phyloP scores from a whole-genome alignment of 1,284 basidiomycete species.

The Ceratobasidium sp. region DNA sequence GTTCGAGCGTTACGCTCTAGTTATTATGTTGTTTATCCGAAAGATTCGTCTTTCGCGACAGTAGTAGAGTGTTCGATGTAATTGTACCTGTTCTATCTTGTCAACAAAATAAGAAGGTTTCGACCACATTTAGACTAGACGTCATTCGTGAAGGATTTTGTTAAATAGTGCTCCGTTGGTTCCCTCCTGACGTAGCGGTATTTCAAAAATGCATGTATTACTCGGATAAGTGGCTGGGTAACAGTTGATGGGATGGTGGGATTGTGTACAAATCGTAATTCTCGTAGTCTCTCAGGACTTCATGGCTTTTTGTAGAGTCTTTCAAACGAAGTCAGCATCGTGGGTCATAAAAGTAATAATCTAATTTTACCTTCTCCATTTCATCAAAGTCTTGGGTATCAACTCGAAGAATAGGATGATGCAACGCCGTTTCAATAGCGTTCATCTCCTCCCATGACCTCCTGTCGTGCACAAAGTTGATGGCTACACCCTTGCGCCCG shows the following conservation, averaged over 20 bases:
- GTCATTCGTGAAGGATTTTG: not conserved
- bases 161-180: not conserved
- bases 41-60: conserved; percentile 14
- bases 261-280: not conserved
- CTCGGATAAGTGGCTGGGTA: not conserved
- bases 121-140: too few species aligned
- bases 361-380: conserved; percentile 79
- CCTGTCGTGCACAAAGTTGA: conserved; percentile 94
- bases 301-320: conserved; percentile 42
- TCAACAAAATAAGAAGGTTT: not conserved
- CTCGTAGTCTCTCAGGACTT: conserved; percentile 4
- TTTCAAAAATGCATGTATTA: conserved; percentile 41
- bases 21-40: conserved; percentile 64
- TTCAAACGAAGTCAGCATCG: not conserved
- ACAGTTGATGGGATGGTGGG: not conserved
- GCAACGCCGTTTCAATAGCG: conserved; percentile 79
- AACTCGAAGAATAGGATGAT: conserved; percentile 80
- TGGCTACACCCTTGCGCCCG: conserved; percentile 93
- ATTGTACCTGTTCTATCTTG: not conserved
- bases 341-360: not conserved
- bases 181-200: not conserved
- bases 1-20: conserved; percentile 79
- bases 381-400: conserved; percentile 86
- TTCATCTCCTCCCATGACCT: conserved; percentile 87
- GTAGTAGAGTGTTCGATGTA: not conserved